A percentile compares a stretch with the other conserved stretches of the same genome.
Conservation (phyloP, 805 yeast species). For the Lachancea sp. region DNA sequence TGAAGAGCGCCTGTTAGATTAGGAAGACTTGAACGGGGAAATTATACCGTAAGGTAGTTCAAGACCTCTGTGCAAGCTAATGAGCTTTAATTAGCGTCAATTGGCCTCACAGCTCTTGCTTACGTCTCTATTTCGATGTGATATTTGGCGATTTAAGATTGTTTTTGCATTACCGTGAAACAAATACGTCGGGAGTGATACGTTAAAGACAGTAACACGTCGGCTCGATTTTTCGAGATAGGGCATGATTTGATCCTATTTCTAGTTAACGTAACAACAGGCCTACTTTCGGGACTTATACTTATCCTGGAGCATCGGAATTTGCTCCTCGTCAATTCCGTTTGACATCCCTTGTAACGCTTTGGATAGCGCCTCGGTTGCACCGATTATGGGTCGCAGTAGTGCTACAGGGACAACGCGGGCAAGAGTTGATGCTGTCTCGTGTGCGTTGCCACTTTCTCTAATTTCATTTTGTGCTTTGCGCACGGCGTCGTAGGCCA, state of each 20-base stretch:
- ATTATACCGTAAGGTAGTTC: neutral
- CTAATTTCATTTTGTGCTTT: conserved; percentile 56
- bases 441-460: conserved; percentile 54
- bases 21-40: no score
- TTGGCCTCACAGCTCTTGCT: neutral
- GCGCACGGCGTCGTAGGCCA: conserved; percentile 58
- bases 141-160: conserved; percentile 1
- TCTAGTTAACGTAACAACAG: no score
- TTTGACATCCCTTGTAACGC: conserved; percentile 80
- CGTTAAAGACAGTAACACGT: no score
- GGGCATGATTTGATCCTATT: no score
- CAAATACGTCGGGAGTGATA: neutral
- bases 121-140: neutral
- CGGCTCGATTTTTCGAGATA: no score
- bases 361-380: conserved; percentile 82
- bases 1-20: no score
- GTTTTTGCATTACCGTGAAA: neutral
- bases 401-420: conserved; percentile 75
- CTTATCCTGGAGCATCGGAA: conserved; percentile 56
- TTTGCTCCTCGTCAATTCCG: conserved; percentile 62
- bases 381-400: conserved; percentile 82
- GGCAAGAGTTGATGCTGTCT: conserved; percentile 60
- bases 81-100: neutral
- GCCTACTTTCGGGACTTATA: conserved; percentile 39
- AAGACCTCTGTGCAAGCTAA: neutral